Evolutionary conservation across 163 green algal genomes (phyloP).

Genomic region (Scenedesmus sp.): DNA sequence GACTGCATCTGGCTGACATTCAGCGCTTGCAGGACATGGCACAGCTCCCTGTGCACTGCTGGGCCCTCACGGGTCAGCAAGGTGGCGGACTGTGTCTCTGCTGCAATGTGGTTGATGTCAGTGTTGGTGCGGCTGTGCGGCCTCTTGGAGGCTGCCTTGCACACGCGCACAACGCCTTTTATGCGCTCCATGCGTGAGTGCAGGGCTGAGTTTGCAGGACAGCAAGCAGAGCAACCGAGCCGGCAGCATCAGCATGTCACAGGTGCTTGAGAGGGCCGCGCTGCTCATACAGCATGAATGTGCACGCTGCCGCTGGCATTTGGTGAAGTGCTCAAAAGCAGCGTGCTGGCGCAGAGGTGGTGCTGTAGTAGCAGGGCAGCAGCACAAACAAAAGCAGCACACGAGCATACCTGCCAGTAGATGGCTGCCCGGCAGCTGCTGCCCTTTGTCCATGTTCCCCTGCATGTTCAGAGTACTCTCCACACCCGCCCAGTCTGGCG

Average conservation of each 20-base stretch:
- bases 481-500: not conserved
- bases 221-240: not conserved
- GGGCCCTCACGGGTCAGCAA: conserved; percentile 48
- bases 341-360: not conserved
- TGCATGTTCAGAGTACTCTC: not conserved
- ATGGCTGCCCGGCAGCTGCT: conserved; percentile 10
- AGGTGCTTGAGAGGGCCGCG: not conserved
- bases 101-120: conserved; percentile 54
- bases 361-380: no score
- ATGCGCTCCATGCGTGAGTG: conserved; percentile 57
- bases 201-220: conserved; percentile 48
- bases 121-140: conserved; percentile 52
- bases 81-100: conserved; percentile 28
- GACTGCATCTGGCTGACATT: conserved; percentile 52
- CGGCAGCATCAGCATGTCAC: not conserved
- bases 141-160: conserved; percentile 51
- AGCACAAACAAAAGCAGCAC: not conserved
- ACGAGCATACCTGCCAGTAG: conserved; percentile 3
- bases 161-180: conserved; percentile 48
- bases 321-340: not conserved
- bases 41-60: conserved; percentile 63
- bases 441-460: not conserved
- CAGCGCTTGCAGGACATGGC: conserved; percentile 48
- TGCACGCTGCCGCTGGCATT: not conserved
- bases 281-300: not conserved